Percentiles rank a stretch among this genome's conserved stretches.
Evolutionary conservation across 208 protist genomes (phyloP).

Genomic region (Leishmania tropica): DNA sequence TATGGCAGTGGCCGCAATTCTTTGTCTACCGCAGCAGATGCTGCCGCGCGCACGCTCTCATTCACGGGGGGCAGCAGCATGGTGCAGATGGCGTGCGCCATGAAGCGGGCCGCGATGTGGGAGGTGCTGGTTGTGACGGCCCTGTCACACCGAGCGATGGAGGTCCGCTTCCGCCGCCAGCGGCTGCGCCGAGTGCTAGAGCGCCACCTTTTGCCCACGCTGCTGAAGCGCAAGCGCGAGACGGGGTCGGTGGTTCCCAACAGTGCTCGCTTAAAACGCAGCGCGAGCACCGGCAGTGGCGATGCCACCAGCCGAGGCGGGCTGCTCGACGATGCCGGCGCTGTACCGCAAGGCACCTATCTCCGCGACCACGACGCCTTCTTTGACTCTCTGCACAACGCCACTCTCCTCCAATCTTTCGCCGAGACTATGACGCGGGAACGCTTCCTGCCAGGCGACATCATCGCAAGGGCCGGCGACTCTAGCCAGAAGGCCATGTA

Average conservation of each 20-base stretch:
- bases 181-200: constrained; percentile 67
- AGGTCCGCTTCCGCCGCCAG: constrained; percentile 43
- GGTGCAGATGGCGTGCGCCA: constrained; percentile 44
- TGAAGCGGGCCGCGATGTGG: constrained; percentile 89
- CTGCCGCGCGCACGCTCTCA: constrained; percentile 7
- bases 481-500: constrained; percentile 62
- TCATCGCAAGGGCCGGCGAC: constrained; percentile 61
- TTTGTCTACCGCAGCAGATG: constrained; percentile 8
- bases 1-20: neutral
- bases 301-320: neutral
- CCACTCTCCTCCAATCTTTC: constrained; percentile 63
- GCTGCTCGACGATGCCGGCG: constrained; percentile 6
- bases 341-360: constrained; percentile 43
- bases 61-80: constrained; percentile 36
- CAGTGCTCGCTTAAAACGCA: neutral
- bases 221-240: constrained; percentile 54
- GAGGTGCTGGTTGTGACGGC: constrained; percentile 50
- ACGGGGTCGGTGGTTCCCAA: constrained; percentile 48
- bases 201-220: constrained; percentile 60
- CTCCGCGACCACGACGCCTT: constrained; percentile 60
- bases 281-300: neutral
- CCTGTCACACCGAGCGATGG: constrained; percentile 43
- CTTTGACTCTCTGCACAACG: constrained; percentile 61
- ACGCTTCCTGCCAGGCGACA: constrained; percentile 57
- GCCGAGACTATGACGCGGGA: constrained; percentile 58